Evolutionary conservation across 805 yeast species (phyloP).

Genomic region (Hanseniaspora valbyensis): DNA sequence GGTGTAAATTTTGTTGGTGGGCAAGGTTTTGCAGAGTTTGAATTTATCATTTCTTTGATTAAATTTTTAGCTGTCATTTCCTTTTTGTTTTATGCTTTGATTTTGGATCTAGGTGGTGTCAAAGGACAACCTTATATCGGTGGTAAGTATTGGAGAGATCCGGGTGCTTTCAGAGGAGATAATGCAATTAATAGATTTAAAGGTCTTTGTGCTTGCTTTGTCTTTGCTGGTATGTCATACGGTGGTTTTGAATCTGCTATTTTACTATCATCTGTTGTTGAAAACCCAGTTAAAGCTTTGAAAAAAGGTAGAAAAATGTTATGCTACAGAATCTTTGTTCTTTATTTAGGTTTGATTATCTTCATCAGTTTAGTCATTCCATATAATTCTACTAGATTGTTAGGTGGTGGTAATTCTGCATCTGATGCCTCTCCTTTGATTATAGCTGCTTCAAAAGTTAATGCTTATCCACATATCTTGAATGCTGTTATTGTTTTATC

Average conservation of each 20-base stretch:
- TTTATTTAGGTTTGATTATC: conserved; percentile 44
- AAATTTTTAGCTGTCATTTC: conserved; percentile 52
- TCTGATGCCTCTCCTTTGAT: conserved; percentile 44
- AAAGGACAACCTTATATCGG: conserved; percentile 45
- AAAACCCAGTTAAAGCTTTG: conserved; percentile 38
- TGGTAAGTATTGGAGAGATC: conserved; percentile 46
- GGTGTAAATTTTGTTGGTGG: conserved; percentile 49
- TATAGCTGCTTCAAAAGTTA: conserved; percentile 38
- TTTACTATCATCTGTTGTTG: conserved; percentile 37
- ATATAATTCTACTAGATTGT: conserved; percentile 34
- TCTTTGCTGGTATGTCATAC: conserved; percentile 48
- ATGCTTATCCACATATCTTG: conserved; percentile 59
- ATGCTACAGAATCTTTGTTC: conserved; percentile 42
- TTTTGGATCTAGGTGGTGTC: conserved; percentile 51
- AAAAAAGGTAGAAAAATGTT: conserved; percentile 45
- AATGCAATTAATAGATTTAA: conserved; percentile 38
- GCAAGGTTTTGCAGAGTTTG: conserved; percentile 60
- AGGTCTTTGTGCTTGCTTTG: conserved; percentile 43
- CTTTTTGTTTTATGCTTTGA: conserved; percentile 45
- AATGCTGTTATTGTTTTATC: conserved; percentile 69
- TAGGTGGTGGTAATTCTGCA: conserved; percentile 30
- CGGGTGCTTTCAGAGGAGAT: conserved; percentile 41
- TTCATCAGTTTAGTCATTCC: conserved; percentile 50
- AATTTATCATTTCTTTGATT: conserved; percentile 43
- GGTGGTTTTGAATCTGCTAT: conserved; percentile 54